Base-by-base conservation (phyloP, 2,329 filamentous ascomycete species). In the Arthrobotrys sinensis region DNA sequence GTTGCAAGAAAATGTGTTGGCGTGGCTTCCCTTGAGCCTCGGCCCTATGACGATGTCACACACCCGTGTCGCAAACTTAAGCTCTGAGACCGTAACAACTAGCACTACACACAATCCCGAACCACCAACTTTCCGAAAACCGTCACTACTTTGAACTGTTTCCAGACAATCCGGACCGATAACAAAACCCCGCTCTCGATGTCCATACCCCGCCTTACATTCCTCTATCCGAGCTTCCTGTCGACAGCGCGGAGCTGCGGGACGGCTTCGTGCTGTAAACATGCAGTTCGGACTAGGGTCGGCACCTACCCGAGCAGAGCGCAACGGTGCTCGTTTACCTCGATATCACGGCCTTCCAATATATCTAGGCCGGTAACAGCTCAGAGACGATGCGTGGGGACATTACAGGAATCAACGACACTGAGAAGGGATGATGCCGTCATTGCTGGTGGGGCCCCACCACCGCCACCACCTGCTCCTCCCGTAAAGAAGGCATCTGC, bases 141-240 rank as follows among this genome's bases (percentile, higher is more conserved):
- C 36, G 12, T 21, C 28, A 40, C 16, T 8, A 36, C 53, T 8
- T 28, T 43, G 34, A 60, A 32, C 43, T 16, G 12, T n/a, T 57
- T 57, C 53, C 24, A 40, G 28, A 38, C n/a, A 50, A 19, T 11
- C 21, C 28, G n/a, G 11, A 55, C 14, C 53, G 11, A 8, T 19
- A 46, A 60, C 45, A 48, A 24, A 21, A 8, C 43, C 21, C 21
- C 65, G 16, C 16, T 16, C 19, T 68, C 34, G 32, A 78, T 78
- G 75, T 78, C 75, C 46, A 55, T 78, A 3, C 75, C 75, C 21
- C 75, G 75, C 45, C 63, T 78, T 38, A 72, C 75, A 38, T 78
- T 78, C 24, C 75, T 78, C 40, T 72, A 78, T 50, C 75, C 75
- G 32, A 72, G 67, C 67, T 78, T 78, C 50, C 64, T 72, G 50